Evolutionary conservation across 2,329 filamentous ascomycete species (phyloP).

Genomic region (Penicillium freii): DNA sequence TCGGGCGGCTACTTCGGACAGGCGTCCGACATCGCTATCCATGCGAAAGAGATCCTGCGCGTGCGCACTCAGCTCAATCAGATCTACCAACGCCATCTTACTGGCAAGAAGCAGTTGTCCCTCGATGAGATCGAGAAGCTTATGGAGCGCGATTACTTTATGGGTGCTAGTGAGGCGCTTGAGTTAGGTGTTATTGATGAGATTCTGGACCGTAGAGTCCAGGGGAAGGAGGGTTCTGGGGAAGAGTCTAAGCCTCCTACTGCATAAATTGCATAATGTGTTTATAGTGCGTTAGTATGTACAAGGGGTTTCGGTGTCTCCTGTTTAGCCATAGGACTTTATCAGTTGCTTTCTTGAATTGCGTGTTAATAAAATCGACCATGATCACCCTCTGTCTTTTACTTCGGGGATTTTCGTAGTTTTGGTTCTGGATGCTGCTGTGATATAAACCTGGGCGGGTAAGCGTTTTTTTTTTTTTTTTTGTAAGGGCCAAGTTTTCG

Average conservation of each 20-base stretch:
- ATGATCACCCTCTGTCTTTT: neutral
- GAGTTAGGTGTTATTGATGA: conserved; percentile 91
- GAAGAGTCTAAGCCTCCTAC: conserved; percentile 26
- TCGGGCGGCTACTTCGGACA: conserved; percentile 70
- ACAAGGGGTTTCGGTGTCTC: neutral
- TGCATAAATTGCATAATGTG: conserved; percentile 5
- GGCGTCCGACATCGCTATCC: conserved; percentile 84
- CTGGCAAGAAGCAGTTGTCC: conserved; percentile 63
- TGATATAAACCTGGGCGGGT: neutral
- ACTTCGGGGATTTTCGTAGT: neutral
- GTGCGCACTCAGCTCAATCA: conserved; percentile 81
- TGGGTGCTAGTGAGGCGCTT: conserved; percentile 82
- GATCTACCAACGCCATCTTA: conserved; percentile 86
- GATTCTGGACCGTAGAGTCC: conserved; percentile 60
- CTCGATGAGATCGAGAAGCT: conserved; percentile 84
- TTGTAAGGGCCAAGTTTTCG: neutral
- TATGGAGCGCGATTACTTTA: conserved; percentile 96
- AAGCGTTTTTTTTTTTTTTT: neutral
- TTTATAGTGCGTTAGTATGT: neutral
- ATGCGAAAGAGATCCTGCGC: conserved; percentile 92
- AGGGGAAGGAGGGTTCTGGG: conserved; percentile 23
- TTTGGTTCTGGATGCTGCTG: neutral
- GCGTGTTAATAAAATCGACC: neutral
- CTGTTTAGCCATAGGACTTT: neutral
- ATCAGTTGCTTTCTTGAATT: neutral